Conservation (phyloP, 306 rosid genomes). For the Vigna nakashimae region DNA sequence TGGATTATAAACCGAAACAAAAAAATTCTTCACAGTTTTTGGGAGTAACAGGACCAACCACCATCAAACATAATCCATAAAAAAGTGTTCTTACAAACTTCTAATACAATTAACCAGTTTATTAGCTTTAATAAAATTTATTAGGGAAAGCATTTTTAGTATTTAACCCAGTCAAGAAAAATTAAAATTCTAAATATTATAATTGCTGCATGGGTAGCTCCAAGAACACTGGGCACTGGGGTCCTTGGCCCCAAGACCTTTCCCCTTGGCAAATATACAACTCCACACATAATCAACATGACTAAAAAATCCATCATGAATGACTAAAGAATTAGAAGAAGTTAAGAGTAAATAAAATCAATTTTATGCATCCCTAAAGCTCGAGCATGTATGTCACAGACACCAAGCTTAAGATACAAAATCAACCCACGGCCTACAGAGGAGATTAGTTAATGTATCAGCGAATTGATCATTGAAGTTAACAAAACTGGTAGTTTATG, state of each 20-base stretch:
- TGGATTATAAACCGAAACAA: conserved; percentile 14
- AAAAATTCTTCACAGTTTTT: background rate
- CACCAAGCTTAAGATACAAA: background rate
- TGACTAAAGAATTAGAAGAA: background rate
- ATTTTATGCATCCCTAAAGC: background rate
- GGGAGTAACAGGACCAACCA: background rate
- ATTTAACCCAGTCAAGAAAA: conserved; percentile 18
- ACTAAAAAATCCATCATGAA: background rate
- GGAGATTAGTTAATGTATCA: background rate
- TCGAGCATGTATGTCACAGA: background rate
- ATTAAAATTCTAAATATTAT: background rate
- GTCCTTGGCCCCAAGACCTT: background rate
- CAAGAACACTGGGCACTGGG: background rate
- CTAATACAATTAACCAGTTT: background rate
- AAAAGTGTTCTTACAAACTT: background rate
- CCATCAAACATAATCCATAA: background rate
- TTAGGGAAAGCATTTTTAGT: background rate
- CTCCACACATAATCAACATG: conserved; percentile 21
- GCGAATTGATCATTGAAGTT: background rate
- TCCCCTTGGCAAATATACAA: conserved; percentile 4
- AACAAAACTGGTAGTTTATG: background rate
- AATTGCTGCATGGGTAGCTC: background rate
- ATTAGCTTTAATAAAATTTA: background rate
- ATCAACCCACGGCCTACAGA: background rate
- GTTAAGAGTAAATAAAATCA: background rate